Conservation (phyloP, 2,329 filamentous ascomycete species). For the Reticulascus tulasneorum region DNA sequence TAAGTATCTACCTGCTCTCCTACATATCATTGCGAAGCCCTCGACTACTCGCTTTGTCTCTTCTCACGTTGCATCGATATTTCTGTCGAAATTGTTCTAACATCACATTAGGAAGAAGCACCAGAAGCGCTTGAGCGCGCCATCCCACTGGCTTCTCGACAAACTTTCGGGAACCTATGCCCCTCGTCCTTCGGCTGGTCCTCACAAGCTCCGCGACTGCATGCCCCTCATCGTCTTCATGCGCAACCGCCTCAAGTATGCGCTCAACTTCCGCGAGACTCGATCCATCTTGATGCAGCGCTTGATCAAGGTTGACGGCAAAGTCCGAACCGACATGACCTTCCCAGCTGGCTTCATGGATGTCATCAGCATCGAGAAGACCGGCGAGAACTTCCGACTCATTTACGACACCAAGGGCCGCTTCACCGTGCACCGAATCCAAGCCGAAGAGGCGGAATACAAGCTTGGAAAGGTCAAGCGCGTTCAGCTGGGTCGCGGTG, state of each 20-base stretch:
- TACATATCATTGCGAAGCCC: background rate
- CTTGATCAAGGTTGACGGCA: conserved; percentile 98
- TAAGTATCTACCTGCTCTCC: conserved; percentile 31
- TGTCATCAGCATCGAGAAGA: conserved; percentile 99
- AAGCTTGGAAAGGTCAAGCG: conserved; percentile 99
- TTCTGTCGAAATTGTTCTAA: background rate
- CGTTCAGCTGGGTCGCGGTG: conserved; percentile 97
- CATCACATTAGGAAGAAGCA: conserved; percentile 73
- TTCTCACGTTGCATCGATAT: background rate
- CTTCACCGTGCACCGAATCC: conserved; percentile 99
- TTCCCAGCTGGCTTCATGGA: conserved; percentile 99
- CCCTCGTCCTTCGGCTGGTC: conserved; percentile 72
- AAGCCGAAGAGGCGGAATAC: conserved; percentile 97
- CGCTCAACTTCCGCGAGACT: conserved; percentile 96
- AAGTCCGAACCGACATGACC: conserved; percentile 98
- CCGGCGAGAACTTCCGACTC: conserved; percentile 99
- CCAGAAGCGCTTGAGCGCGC: conserved; percentile 99
- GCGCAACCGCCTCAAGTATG: conserved; percentile 97
- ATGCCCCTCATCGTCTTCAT: conserved; percentile 99
- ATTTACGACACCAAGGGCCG: conserved; percentile 99
- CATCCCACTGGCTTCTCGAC: conserved; percentile 99
- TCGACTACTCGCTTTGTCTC: background rate
- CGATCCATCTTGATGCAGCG: conserved; percentile 99
- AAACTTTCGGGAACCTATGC: conserved; percentile 92
- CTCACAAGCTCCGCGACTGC: conserved; percentile 99